Percentiles rank a stretch among this genome's conserved stretches.
These are phyloP conservation scores for Moelleriella libera DNA, from an alignment of 2,329 filamentous ascomycete genomes.

Conservation along the genomic window DNA sequence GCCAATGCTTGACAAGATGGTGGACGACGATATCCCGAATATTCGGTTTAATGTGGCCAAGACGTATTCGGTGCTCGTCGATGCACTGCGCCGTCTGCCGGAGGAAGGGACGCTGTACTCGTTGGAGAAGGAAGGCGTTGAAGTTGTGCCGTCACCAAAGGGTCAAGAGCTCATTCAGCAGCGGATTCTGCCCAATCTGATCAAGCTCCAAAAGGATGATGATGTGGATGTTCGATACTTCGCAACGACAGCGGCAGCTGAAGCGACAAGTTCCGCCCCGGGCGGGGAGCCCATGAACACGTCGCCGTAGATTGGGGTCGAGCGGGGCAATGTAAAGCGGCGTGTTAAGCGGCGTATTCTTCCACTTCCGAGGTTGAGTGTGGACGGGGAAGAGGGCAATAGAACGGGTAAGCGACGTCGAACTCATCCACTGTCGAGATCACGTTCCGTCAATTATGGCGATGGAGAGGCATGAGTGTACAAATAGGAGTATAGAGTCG, in stretches of 20 bases:
- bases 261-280: constrained; percentile 29
- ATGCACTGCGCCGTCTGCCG: constrained; percentile 81
- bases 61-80: constrained; percentile 82
- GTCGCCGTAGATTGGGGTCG: constrained; percentile 37
- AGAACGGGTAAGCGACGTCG: no score
- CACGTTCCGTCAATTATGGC: no score
- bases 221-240: constrained; percentile 98
- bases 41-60: constrained; percentile 99
- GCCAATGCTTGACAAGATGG: constrained; percentile 90
- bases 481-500: no score
- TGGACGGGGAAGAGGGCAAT: no score
- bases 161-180: constrained; percentile 72
- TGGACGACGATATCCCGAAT: constrained; percentile 90
- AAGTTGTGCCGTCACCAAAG: constrained; percentile 50
- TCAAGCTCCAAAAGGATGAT: constrained; percentile 92
- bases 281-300: constrained; percentile 50
- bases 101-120: constrained; percentile 76
- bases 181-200: constrained; percentile 75
- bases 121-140: constrained; percentile 62
- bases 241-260: constrained; percentile 72
- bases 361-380: no score
- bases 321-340: no score
- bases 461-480: no score
- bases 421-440: no score
- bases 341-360: no score